A percentile compares a stretch with the other conserved stretches of the same genome.
phyloP scores from a whole-genome alignment of 495 filamentous ascomycete genomes.

The Aspergillus cristatus region DNA sequence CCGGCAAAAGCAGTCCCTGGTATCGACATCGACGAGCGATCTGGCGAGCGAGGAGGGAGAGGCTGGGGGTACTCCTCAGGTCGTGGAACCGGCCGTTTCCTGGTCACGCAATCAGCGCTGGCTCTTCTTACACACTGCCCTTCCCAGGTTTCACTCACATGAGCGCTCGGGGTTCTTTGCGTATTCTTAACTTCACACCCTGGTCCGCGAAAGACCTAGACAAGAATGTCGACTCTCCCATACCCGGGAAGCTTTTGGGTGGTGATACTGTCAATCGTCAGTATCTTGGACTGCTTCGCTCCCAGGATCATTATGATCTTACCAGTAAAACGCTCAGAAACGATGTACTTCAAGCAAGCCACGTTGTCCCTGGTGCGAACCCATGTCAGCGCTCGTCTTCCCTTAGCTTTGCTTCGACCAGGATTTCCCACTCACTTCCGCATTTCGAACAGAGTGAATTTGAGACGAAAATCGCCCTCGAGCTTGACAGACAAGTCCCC shows the following conservation, averaged over 20 bases:
- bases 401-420: neutral
- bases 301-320: slow-evolving; percentile 10
- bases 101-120: too few species aligned
- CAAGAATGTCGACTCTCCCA: slow-evolving; percentile 84
- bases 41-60: slow-evolving; percentile 32
- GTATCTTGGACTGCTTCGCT: slow-evolving; percentile 1
- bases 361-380: slow-evolving; percentile 38
- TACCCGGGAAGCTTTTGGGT: slow-evolving; percentile 75
- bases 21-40: slow-evolving; percentile 34
- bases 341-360: slow-evolving; percentile 58
- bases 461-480: slow-evolving; percentile 68
- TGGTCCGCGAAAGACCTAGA: slow-evolving; percentile 93
- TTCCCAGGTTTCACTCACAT: too few species aligned
- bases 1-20: slow-evolving; percentile 21
- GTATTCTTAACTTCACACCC: slow-evolving; percentile 77
- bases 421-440: slow-evolving; percentile 44
- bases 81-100: slow-evolving; percentile 32
- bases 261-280: slow-evolving; percentile 48
- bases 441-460: slow-evolving; percentile 85
- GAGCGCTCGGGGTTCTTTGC: slow-evolving; percentile 68
- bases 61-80: slow-evolving; percentile 30
- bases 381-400: neutral
- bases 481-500: slow-evolving; percentile 81
- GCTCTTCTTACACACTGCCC: too few species aligned
- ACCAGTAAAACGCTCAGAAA: slow-evolving; percentile 69